Conservation (phyloP, 345 rosid genomes). For the Trapa incisa region DNA sequence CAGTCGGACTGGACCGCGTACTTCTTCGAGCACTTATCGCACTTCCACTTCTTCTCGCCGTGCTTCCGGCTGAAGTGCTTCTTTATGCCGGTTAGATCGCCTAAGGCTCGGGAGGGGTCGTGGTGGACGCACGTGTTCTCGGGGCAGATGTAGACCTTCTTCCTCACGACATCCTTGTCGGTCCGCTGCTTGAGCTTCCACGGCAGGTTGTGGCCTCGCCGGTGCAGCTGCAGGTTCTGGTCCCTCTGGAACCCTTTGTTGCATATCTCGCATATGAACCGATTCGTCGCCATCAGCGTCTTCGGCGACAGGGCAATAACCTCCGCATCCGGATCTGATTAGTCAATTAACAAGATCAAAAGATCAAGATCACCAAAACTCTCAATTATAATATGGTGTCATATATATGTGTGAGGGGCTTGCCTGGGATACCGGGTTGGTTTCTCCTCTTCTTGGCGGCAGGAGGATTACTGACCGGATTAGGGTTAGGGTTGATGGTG, state of each 20-base stretch:
- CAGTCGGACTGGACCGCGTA: conserved; percentile 13
- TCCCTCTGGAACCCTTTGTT: conserved; percentile 13
- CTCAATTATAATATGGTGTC: no score
- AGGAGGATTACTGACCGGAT: background rate
- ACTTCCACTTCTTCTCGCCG: conserved; percentile 14
- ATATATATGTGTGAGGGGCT: background rate
- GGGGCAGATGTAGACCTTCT: conserved; percentile 11
- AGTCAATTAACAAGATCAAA: background rate
- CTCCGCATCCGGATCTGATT: conserved; percentile 9
- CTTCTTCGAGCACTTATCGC: conserved; percentile 10
- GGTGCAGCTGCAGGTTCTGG: conserved; percentile 12
- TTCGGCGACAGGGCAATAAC: conserved; percentile 8
- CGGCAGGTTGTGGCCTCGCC: conserved; percentile 10
- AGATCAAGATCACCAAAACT: background rate
- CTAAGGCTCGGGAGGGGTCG: conserved; percentile 5
- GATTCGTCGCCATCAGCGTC: conserved; percentile 11
- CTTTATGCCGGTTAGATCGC: conserved; percentile 11
- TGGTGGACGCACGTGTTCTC: conserved; percentile 10
- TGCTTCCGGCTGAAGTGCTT: conserved; percentile 10
- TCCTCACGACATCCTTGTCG: conserved; percentile 8
- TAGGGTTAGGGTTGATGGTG: conserved; percentile 1
- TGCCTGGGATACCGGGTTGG: conserved; percentile 9
- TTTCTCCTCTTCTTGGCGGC: conserved; percentile 7
- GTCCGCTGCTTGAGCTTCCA: conserved; percentile 13
- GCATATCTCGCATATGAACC: conserved; percentile 11